Conservation (phyloP, 108 stramenopile species). For the Cyclotella cryptica region DNA sequence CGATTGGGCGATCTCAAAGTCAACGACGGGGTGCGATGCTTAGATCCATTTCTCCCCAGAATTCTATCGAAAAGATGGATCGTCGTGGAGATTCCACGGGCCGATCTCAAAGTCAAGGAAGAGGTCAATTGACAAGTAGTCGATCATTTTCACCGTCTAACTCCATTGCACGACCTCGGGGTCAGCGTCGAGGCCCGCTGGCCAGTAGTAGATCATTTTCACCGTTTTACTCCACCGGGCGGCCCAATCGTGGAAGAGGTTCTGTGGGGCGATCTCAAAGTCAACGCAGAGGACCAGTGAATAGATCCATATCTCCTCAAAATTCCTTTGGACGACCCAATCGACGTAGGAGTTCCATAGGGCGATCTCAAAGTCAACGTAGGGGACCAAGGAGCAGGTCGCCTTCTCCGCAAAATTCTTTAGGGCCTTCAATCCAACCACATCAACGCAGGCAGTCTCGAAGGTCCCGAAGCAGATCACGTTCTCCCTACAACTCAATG, state of each 20-base stretch:
- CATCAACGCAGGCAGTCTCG: neutral
- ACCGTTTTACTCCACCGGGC: no score
- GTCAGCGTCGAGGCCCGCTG: no score
- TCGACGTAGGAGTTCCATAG: neutral
- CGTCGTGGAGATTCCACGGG: neutral
- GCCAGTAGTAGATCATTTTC: no score
- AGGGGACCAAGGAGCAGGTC: neutral
- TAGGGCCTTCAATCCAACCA: neutral
- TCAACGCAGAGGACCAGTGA: neutral
- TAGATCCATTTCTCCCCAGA: neutral
- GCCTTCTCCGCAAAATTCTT: slow-evolving; percentile 3
- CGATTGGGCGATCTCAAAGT: neutral
- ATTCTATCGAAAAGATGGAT: neutral
- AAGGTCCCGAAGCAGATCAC: neutral
- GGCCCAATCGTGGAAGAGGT: no score
- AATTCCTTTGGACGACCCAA: neutral
- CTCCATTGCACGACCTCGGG: no score
- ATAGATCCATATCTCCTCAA: neutral
- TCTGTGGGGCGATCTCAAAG: neutral
- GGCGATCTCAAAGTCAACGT: neutral
- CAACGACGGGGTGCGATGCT: neutral
- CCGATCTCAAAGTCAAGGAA: neutral
- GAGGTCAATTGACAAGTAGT: neutral
- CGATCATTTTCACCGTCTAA: no score
- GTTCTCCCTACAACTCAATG: no score